These are phyloP conservation scores for Hypoxylon lienhwacheense DNA, from an alignment of 495 filamentous ascomycete genomes.

Conservation along the genomic window DNA sequence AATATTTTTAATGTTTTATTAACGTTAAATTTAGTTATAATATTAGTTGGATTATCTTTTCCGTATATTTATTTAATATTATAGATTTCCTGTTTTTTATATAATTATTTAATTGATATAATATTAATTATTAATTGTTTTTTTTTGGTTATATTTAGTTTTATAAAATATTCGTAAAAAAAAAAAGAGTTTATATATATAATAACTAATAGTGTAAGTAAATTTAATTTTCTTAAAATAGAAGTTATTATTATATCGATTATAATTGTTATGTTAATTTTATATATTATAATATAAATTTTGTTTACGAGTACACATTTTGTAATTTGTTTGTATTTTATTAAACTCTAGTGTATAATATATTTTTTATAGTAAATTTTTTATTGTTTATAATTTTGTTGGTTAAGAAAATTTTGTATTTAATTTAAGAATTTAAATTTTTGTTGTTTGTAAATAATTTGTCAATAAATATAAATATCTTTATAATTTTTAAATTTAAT, in stretches of 20 bases:
- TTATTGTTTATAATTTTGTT: not conserved
- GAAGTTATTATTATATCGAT: not conserved
- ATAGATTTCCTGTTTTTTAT: not conserved
- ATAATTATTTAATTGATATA: not conserved
- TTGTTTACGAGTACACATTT: too few relatives aligned
- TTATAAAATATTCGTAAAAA: not conserved
- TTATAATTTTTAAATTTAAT: not conserved
- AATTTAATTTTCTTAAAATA: not conserved
- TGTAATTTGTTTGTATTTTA: not conserved
- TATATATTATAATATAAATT: not conserved
- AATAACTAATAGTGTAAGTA: not conserved
- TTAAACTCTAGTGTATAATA: not conserved
- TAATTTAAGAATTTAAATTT: not conserved
- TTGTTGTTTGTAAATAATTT: not conserved
- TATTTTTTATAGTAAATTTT: not conserved
- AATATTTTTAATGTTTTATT: not conserved
- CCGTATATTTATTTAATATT: not conserved
- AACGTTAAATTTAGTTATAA: not conserved
- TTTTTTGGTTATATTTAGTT: not conserved
- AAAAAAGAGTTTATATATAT: not conserved
- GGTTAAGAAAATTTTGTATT: not conserved
- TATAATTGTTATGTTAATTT: not conserved
- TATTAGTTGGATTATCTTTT: not conserved
- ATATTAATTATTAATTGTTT: not conserved
- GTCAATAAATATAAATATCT: not conserved